Evolutionary conservation across 345 rosid species (phyloP), one percentile per base, ranked within the genome.

Genomic region (Raphanus raphanistrum): DNA sequence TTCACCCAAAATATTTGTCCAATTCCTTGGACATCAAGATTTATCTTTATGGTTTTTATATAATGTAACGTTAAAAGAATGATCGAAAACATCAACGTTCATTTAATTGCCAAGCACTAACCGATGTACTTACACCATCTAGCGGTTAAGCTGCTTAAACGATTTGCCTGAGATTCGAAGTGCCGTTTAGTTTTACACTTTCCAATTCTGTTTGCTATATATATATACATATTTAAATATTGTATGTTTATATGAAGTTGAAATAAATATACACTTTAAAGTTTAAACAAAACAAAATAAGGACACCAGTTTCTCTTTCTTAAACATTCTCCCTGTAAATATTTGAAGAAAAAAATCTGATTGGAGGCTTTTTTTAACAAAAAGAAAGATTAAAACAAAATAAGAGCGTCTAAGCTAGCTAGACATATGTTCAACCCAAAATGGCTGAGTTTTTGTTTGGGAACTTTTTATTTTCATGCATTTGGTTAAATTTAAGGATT

Each of bases 1-100:
- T 61, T 79, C 74, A 48, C 29, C 65, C 64, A 16, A 35, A 50
- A 67, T 27, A 16, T 61, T 61, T 68, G 70, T 79, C 70, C 50
- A 61, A 35, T 73, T 79, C 59, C 69, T 73, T 68, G 74, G n/a
- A n/a, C 82, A 73, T 21, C 74, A 79, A 52, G 78, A 68, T 73
- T 79, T 62, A 35, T 73, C 57, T 60, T 21, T 15, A 28, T 71
- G 0, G 9, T 1, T 17, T 38, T 12, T 15, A 35, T 11, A 57
- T 1, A 54, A 54, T 2, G 4, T 28, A 4, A 28, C 6, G 13
- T 2, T 7, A 54, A 10, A 57, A 45, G n/a, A 7, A 13, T 66
- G 59, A 29, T 57, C 31, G 59, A 38, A 13, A 28, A 7, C 43
- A 45, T 32, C 43, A 38, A 57, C 1, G 31, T 28, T 55, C 29